These are phyloP conservation scores for Candida argentea DNA, from an alignment of 805 yeast species.

Conservation along the genomic window DNA sequence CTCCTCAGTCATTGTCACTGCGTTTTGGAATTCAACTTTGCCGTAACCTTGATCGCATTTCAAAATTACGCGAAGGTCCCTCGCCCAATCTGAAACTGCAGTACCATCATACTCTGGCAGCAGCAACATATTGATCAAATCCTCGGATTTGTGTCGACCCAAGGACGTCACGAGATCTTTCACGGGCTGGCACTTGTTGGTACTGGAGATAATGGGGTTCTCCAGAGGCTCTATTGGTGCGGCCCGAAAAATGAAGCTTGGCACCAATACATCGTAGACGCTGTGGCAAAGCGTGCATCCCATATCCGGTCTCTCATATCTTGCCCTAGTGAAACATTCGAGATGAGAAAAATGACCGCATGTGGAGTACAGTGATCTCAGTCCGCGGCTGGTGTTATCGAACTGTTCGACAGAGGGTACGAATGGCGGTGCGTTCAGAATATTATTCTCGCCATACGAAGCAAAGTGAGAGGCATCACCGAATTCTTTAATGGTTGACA, in stretches of 20 bases:
- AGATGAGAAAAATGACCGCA: constrained; percentile 49
- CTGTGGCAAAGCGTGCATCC: constrained; percentile 45
- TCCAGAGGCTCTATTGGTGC: constrained; percentile 2
- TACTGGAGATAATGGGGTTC: constrained; percentile 11
- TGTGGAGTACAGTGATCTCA: too few species aligned
- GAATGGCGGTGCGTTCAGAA: too few species aligned
- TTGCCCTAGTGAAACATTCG: constrained; percentile 28
- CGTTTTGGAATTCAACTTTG: background rate
- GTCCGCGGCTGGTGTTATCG: too few species aligned
- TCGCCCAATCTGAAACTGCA: background rate
- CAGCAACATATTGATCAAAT: constrained; percentile 2
- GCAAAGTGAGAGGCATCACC: too few species aligned
- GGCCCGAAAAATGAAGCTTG: constrained; percentile 24
- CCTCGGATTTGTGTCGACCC: constrained; percentile 2
- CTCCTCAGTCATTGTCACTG: background rate
- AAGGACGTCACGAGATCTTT: background rate
- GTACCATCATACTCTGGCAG: constrained; percentile 7
- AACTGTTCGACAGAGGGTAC: too few species aligned
- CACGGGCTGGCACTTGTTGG: too few species aligned
- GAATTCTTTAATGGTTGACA: too few species aligned
- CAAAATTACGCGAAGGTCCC: too few species aligned
- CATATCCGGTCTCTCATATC: constrained; percentile 11
- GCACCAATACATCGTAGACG: constrained; percentile 34
- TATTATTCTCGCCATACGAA: too few species aligned
- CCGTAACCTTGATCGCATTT: too few species aligned